These are phyloP conservation scores for Fusarium anguioides DNA, from an alignment of 2,329 filamentous ascomycete species.

Conservation along the genomic window DNA sequence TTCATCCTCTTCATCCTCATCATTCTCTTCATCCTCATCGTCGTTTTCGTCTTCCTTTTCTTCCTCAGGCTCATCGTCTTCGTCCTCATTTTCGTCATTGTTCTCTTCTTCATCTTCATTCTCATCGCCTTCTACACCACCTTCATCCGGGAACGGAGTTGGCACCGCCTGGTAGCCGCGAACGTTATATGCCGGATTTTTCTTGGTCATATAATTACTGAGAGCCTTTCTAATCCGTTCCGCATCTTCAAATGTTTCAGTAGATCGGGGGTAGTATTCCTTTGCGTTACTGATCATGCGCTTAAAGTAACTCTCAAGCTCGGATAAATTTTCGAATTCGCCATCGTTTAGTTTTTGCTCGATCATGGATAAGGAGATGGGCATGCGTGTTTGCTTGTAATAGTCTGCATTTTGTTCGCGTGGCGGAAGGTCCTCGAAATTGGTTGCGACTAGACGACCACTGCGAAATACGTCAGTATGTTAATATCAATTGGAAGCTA, in stretches of 20 bases:
- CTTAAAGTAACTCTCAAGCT: constrained; percentile 86
- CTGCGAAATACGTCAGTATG: constrained; percentile 53
- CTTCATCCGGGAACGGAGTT: constrained; percentile 68
- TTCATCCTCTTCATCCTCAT: constrained; percentile 47
- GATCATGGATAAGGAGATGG: constrained; percentile 81
- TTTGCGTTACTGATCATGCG: constrained; percentile 90
- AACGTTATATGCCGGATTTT: constrained; percentile 83
- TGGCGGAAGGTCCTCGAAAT: constrained; percentile 79
- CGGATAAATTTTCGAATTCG: constrained; percentile 76
- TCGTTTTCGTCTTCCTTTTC: constrained; percentile 45
- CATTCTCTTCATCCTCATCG: constrained; percentile 47
- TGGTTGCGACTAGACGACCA: constrained; percentile 78
- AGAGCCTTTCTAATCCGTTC: constrained; percentile 87
- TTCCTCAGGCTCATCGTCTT: constrained; percentile 47
- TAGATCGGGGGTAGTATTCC: constrained; percentile 80
- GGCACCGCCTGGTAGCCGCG: constrained; percentile 76
- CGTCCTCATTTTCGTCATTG: constrained; percentile 48
- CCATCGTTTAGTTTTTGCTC: constrained; percentile 77
- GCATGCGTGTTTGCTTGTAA: constrained; percentile 80
- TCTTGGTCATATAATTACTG: constrained; percentile 87
- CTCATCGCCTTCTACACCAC: constrained; percentile 45
- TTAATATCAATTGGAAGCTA: background rate
- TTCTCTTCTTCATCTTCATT: constrained; percentile 51
- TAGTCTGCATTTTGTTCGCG: constrained; percentile 76
- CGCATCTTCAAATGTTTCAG: constrained; percentile 81